Evolutionary conservation across 2,329 filamentous ascomycete genomes (phyloP), one percentile per base, ranked within the genome.

Genomic region (Botrytis medusae): DNA sequence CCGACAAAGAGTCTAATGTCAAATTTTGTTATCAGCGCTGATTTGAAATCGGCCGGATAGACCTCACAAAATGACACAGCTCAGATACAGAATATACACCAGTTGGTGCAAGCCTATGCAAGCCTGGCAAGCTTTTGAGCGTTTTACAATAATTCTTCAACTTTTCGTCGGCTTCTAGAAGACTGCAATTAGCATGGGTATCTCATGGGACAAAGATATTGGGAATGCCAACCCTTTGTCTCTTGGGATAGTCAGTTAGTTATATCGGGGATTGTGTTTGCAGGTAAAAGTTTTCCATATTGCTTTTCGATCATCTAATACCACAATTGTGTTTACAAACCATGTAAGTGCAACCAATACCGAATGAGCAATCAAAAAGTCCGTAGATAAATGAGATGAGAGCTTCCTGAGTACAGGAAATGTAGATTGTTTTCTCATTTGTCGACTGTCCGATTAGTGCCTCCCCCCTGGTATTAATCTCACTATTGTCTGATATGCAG

Each of bases 391-490:
- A 40, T 29, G 64, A 44, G 48, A 32, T 22, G 18, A 57, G 48
- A 18, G 18, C 16, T 57, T 32, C 32, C 10, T 10, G n/a, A 32
- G 40, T n/a, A 16, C 1, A 54, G 25, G 9, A 68, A 29, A 29
- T 29, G 16, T 22, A 7, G 34, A 16, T 10, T 57, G 2, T 42
- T 25, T 32, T 25, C 34, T 57, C 25, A 68, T 68, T 57, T 48
- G 25, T 42, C 25, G 29, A 25, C 3, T 68, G 34, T 42, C 16
- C 34, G 65, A 57, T 57, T 29, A 57, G 5, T 18, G 18, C 9
- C 10, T 29, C 25, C 46, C 64, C 64, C 65, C n/a, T 54, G 65
- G 57, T 25, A 57, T n/a, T n/a, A 32, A 40, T 68, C 65, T 57
- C 48, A 42, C 65, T 18, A 29, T 54, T 37, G 25, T 67, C 63